These are phyloP conservation scores for Monilinia fructicola DNA, from an alignment of 2,329 filamentous ascomycete genomes.

Conservation along the genomic window DNA sequence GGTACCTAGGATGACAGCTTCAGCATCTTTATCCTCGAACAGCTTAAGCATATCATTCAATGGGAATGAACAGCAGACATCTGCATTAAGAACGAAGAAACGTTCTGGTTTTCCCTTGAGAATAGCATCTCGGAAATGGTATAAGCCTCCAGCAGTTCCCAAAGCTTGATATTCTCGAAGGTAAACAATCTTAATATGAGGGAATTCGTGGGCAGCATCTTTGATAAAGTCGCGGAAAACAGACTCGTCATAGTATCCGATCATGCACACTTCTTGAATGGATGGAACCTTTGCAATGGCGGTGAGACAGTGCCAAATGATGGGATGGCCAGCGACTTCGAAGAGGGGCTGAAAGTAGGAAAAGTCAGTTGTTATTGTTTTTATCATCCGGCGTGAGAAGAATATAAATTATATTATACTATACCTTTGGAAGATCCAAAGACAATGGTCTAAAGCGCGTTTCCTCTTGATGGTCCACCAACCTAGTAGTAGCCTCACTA, in stretches of 20 bases:
- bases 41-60: slow-evolving; percentile 92
- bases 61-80: slow-evolving; percentile 98
- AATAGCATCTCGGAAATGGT: slow-evolving; percentile 99
- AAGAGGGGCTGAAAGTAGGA: slow-evolving; percentile 73
- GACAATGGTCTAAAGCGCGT: slow-evolving; percentile 94
- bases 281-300: slow-evolving; percentile 87
- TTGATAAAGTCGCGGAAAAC: slow-evolving; percentile 99
- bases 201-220: slow-evolving; percentile 79
- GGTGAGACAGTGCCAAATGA: slow-evolving; percentile 96
- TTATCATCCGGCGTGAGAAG: slow-evolving; percentile 9
- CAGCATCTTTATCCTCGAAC: slow-evolving; percentile 91
- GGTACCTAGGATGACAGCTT: slow-evolving; percentile 94
- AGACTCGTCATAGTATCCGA: slow-evolving; percentile 97
- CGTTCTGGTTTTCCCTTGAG: slow-evolving; percentile 92
- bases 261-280: slow-evolving; percentile 94
- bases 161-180: slow-evolving; percentile 95
- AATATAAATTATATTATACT: slow-evolving; percentile 32
- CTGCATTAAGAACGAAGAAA: slow-evolving; percentile 96
- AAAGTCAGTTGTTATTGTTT: neutral
- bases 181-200: slow-evolving; percentile 87
- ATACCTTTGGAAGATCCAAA: slow-evolving; percentile 90
- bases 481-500: slow-evolving; percentile 61
- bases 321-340: slow-evolving; percentile 95
- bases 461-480: slow-evolving; percentile 91
- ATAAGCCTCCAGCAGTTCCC: slow-evolving; percentile 92